Percentiles rank a stretch among this genome's conserved stretches.
These are phyloP conservation scores for Parathielavia appendiculata DNA, from an alignment of 495 filamentous ascomycete species.

Conservation along the genomic window DNA sequence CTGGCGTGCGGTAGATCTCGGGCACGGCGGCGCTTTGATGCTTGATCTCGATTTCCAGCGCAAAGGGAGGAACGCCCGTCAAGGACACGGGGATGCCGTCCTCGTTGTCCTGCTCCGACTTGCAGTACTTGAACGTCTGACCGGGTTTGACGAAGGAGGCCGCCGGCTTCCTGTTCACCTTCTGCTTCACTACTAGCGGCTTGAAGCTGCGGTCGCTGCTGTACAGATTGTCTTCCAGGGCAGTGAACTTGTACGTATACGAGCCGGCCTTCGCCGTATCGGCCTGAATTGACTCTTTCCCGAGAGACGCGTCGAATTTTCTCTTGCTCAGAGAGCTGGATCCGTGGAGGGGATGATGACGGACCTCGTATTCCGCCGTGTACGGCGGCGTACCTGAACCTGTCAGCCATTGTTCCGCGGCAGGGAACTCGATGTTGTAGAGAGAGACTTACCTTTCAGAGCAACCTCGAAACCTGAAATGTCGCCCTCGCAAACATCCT, in stretches of 20 bases:
- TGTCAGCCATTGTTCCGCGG: conserved; percentile 5
- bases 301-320: conserved; percentile 64
- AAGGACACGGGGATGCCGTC: conserved; percentile 82
- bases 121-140: conserved; percentile 93
- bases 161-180: conserved; percentile 72
- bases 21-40: conserved; percentile 75
- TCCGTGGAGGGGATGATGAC: conserved; percentile 58
- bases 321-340: conserved; percentile 56
- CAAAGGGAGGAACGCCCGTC: conserved; percentile 80
- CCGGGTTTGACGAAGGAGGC: conserved; percentile 78
- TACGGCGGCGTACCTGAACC: conserved; percentile 68
- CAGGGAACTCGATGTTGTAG: neutral
- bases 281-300: conserved; percentile 68
- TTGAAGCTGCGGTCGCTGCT: conserved; percentile 61
- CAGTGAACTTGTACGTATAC: conserved; percentile 80
- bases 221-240: conserved; percentile 78
- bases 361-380: conserved; percentile 72
- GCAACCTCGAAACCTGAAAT: conserved; percentile 78
- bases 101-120: conserved; percentile 70
- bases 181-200: conserved; percentile 69
- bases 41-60: conserved; percentile 83
- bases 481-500: conserved; percentile 90
- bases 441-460: conserved; percentile 57
- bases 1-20: conserved; percentile 70
- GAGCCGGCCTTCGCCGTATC: conserved; percentile 76